Evolutionary conservation across 371 early-diverging fungal genomes (phyloP), one percentile per base, ranked within the genome.

Genomic region (Syncephalastrum contaminatum): DNA sequence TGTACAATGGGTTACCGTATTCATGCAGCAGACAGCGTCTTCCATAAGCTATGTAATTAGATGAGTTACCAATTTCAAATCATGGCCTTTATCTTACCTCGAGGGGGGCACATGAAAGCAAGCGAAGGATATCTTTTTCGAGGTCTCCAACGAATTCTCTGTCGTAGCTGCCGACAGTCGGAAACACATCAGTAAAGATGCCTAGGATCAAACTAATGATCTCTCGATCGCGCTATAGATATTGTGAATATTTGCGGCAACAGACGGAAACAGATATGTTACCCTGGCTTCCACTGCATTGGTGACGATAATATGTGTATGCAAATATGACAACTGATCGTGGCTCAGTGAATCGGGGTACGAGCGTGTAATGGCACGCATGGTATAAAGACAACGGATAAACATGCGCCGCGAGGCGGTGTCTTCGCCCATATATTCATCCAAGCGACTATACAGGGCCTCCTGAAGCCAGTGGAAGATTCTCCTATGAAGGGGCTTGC

Each of bases 21-120:
- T 88, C 4, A 96, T 74, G 44, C 91, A 92, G 6, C 88, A 87
- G 3, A 90, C 83, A 7, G 86, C 88, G 8, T 75, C 73, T 1
- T 83, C 63, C 5, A 92, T 76, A 27, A 91, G 70, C 70, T 83
- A 57, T 5, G 57, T 45, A 7, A 62, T 50, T 8, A 40, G 2
- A 10, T 53, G 16, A 43, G 21, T 24, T 12, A 22, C 14, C 30
- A 52, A 2, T 13, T 15, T 12, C 36, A 22, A n/a, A n/a, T 48
- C 15, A 0, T 12, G 6, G 4, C 15, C n/a, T 20, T 30, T 16
- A 16, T 30, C 24, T 51, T 51, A 88, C 78, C 65, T 72, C 64
- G 41, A 80, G 72, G 6, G 90, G 83, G 45, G 88, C 81, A 4
- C 69, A 30, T 12, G 36, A 30, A 12, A 30, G 36, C 36, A 30